These are phyloP conservation scores for Xanthoparmelia taractica DNA, from an alignment of 495 filamentous ascomycete species.

Conservation along the genomic window DNA sequence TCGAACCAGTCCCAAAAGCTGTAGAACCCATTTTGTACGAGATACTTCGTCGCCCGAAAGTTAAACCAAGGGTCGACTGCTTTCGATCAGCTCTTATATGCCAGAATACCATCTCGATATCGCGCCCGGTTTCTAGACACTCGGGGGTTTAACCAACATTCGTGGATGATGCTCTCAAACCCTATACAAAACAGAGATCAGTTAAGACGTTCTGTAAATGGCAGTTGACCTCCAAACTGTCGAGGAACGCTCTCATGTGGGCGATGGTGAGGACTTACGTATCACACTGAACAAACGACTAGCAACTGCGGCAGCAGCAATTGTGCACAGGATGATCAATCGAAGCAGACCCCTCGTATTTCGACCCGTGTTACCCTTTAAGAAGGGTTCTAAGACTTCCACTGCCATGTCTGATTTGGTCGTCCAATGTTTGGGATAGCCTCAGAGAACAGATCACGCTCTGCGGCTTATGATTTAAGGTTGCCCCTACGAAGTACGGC, in stretches of 20 bases:
- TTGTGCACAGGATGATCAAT: constrained; percentile 83
- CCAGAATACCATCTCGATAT: constrained; percentile 23
- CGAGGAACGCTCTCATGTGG: constrained; percentile 3
- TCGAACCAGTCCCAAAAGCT: constrained; percentile 99
- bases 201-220: constrained; percentile 6
- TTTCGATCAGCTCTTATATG: constrained; percentile 23
- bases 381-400: constrained; percentile 47
- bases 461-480: constrained; percentile 16
- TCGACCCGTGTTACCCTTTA: constrained; percentile 59
- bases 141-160: constrained; percentile 61
- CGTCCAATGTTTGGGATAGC: background rate
- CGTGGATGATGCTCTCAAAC: constrained; percentile 99
- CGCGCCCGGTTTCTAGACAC: constrained; percentile 10
- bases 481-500: constrained; percentile 2
- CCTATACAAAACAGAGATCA: constrained; percentile 41
- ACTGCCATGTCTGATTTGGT: constrained; percentile 39
- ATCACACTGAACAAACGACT: constrained; percentile 98
- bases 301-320: constrained; percentile 85
- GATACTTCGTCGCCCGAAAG: constrained; percentile 96
- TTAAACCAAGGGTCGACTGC: constrained; percentile 99
- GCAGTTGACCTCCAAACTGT: constrained; percentile 7
- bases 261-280: constrained; percentile 50
- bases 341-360: constrained; percentile 82
- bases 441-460: constrained; percentile 19
- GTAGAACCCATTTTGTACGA: constrained; percentile 94